phyloP scores from a whole-genome alignment of 768 basidiomycete species.

The Pleurotus salmoneostramineus region DNA sequence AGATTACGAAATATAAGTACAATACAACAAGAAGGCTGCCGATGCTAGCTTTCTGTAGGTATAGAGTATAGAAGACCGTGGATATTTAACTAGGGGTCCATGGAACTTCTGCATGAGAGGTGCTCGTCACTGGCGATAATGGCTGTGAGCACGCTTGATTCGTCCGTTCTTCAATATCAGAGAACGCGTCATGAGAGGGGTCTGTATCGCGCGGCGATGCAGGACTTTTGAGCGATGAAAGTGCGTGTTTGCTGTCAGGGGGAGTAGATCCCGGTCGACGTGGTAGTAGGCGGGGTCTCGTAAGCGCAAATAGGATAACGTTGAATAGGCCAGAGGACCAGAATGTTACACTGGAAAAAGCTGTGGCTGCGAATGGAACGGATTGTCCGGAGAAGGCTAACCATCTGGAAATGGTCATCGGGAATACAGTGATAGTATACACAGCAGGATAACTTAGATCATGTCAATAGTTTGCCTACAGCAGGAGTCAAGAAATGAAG shows the following conservation, averaged over 20 bases:
- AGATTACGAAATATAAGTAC: too few relatives aligned
- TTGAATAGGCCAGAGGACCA: conserved; percentile 8
- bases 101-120: background rate
- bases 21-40: too few relatives aligned
- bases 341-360: conserved; percentile 10
- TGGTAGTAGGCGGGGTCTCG: conserved; percentile 4
- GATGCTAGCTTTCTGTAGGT: background rate
- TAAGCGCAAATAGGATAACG: conserved; percentile 3
- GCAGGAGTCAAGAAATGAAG: background rate
- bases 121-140: background rate
- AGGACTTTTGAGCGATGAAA: conserved; percentile 33
- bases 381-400: conserved; percentile 14
- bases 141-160: background rate
- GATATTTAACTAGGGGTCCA: background rate
- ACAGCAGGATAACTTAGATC: conserved; percentile 26
- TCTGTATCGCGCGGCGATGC: background rate
- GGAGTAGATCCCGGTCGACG: background rate
- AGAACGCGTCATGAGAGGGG: background rate
- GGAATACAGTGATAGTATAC: conserved; percentile 12
- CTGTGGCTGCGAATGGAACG: conserved; percentile 32
- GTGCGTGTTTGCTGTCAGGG: background rate
- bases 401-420: conserved; percentile 2
- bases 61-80: background rate
- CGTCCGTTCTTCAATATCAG: background rate
- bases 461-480: background rate